Evolutionary conservation across 306 rosid genomes (phyloP), one percentile per base, ranked within the genome.

Genomic region (Leucaena leucocephala): DNA sequence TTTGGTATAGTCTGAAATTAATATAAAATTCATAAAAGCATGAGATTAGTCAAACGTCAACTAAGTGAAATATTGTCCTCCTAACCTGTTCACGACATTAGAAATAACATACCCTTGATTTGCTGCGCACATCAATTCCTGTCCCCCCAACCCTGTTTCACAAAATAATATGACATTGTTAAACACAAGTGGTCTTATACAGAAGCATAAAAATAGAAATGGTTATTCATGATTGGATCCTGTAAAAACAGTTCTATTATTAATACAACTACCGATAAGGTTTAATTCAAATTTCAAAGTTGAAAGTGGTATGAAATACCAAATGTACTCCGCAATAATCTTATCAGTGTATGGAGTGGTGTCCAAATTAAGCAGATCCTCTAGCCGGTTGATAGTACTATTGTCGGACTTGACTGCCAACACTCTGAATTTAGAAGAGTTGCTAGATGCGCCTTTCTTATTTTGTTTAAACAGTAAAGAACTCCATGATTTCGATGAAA

Each of bases 271-370:
- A 45, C 40, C 39, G 11, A 6, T 45, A 69, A 45, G 58, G 50
- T 69, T 69, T 69, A 45, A 45, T 22, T 45, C 57, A 69, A 12
- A 45, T 22, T 22, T 45, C 57, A 45, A 12, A 44, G 57, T 45
- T 12, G 7, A 73, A 33, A 54, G 72, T 22, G 45, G 45, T 67
- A 34, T 40, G 50, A 55, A 52, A 58, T 90, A 96, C 99, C 99
- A 96, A 76, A 96, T 96, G 90, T 96, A 96, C 81, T 96, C 99
- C 22, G 99, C 99, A 82, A 96, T 93, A 71, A 96, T 91, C 80
- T 72, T 90, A 84, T 96, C 90, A 8, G 99, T 88, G 86, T 43
- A 91, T 17, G 98, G 97, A 79, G 98, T 89, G 79, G 86, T 7
- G 59, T 93, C 97, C 86, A 96, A 87, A 75, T 93, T 90, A 36